phyloP scores from a whole-genome alignment of 1,284 basidiomycete species.

The Jaminaea rosea region DNA sequence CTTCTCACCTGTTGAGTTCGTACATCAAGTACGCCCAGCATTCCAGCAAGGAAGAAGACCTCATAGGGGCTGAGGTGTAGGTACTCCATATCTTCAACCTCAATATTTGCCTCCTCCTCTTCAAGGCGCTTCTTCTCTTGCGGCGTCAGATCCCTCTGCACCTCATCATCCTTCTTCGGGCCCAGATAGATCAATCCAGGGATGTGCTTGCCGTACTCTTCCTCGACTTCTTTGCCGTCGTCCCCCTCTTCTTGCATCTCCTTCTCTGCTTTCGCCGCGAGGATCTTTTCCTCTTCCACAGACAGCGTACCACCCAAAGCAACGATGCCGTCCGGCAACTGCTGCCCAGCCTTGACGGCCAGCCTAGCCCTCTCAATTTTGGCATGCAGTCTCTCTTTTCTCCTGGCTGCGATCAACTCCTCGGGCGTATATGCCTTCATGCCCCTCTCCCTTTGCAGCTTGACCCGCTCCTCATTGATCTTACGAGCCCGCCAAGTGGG shows the following conservation, averaged over 20 bases:
- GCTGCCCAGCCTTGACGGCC: slow-evolving; percentile 40
- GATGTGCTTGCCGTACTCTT: slow-evolving; percentile 9
- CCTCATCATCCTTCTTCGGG: slow-evolving; percentile 13
- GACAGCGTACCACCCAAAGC: slow-evolving; percentile 46
- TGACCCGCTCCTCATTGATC: slow-evolving; percentile 52
- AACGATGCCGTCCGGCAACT: slow-evolving; percentile 36
- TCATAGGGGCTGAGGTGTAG: slow-evolving; percentile 84
- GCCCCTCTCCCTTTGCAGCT: slow-evolving; percentile 51
- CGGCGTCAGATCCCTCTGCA: not conserved
- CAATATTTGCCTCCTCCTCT: slow-evolving; percentile 19
- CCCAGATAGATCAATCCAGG: slow-evolving; percentile 10
- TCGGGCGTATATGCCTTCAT: slow-evolving; percentile 46
- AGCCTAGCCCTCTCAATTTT: slow-evolving; percentile 44
- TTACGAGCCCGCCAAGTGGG: slow-evolving; percentile 65
- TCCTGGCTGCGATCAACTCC: slow-evolving; percentile 38
- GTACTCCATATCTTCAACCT: slow-evolving; percentile 70
- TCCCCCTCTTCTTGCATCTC: slow-evolving; percentile 25
- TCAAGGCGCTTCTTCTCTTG: slow-evolving; percentile 1
- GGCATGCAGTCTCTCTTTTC: slow-evolving; percentile 38
- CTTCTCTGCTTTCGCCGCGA: slow-evolving; percentile 23
- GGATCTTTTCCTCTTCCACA: slow-evolving; percentile 32
- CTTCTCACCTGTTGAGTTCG: slow-evolving; percentile 7
- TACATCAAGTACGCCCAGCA: slow-evolving; percentile 72
- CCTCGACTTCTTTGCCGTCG: not conserved
- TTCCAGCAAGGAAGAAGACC: slow-evolving; percentile 81